A percentile compares a stretch with the other conserved stretches of the same genome.
These are phyloP conservation scores for Colletotrichum tropicicola DNA, from an alignment of 2,329 filamentous ascomycete species.

Conservation along the genomic window DNA sequence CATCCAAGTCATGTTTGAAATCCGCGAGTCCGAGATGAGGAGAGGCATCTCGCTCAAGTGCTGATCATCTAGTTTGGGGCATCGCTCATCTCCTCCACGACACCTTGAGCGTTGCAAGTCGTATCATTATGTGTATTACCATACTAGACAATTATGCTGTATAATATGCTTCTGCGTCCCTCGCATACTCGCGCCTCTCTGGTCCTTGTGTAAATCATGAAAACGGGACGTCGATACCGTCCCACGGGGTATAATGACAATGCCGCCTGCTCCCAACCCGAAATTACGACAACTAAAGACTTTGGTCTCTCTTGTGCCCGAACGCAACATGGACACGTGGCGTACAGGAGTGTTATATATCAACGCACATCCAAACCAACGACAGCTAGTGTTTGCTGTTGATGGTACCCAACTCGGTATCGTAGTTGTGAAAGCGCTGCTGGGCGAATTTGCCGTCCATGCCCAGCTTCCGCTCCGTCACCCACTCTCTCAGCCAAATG, in stretches of 20 bases:
- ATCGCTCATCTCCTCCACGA: no score
- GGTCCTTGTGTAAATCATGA: not conserved
- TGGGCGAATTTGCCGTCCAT: conserved; percentile 52
- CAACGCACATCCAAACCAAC: not conserved
- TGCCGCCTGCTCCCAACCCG: not conserved
- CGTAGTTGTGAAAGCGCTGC: conserved; percentile 32
- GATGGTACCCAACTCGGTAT: conserved; percentile 32
- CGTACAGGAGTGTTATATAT: not conserved
- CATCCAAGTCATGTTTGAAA: conserved; percentile 95
- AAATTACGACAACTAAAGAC: not conserved
- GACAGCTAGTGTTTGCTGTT: conserved; percentile 22
- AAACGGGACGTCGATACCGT: not conserved
- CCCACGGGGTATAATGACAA: conserved; percentile 15
- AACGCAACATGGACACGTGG: not conserved
- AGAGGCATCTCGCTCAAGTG: conserved; percentile 87
- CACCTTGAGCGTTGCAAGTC: no score
- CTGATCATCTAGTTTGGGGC: no score
- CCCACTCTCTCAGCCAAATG: conserved; percentile 58
- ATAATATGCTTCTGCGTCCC: not conserved
- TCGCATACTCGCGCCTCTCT: no score
- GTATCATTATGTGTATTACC: conserved; percentile 1
- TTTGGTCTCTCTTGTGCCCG: not conserved
- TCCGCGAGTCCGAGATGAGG: conserved; percentile 84
- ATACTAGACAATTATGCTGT: not conserved
- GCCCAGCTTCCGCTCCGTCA: conserved; percentile 57